Evolutionary conservation across 164 flowering plant species (phyloP).

Genomic region (Vitis riparia): DNA sequence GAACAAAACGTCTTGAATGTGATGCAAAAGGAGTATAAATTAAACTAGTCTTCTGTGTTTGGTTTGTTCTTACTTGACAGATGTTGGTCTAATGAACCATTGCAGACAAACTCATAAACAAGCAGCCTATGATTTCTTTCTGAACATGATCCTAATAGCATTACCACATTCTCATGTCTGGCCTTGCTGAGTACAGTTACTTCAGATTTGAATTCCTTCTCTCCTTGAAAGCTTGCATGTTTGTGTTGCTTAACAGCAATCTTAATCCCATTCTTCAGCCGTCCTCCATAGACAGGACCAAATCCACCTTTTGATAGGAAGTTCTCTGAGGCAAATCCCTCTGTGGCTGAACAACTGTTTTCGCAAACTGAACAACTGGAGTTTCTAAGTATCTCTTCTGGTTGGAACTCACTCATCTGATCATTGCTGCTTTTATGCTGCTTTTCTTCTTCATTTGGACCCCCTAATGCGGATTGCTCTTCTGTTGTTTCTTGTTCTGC

Average conservation of each 20-base stretch:
- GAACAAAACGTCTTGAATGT: background rate
- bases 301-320: conserved; percentile 66
- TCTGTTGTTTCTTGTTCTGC: conserved; percentile 18
- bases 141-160: conserved; percentile 60
- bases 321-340: conserved; percentile 38
- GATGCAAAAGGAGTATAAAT: background rate
- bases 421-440: background rate
- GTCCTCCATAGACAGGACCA: conserved; percentile 58
- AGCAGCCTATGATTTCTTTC: conserved; percentile 55
- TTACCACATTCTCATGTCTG: conserved; percentile 56
- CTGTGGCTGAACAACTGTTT: conserved; percentile 47
- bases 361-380: conserved; percentile 41
- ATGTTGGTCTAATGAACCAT: conserved; percentile 60
- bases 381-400: conserved; percentile 22
- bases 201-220: conserved; percentile 54
- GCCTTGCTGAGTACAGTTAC: conserved; percentile 55
- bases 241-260: conserved; percentile 64
- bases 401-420: conserved; percentile 16
- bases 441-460: no score
- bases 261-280: conserved; percentile 33
- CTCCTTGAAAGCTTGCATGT: conserved; percentile 54
- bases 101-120: conserved; percentile 61
- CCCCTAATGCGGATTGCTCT: conserved; percentile 8
- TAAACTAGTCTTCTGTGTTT: background rate
- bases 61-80: conserved; percentile 41